Conservation (phyloP, 2,329 filamentous ascomycete genomes). For the Cladophialophora bantiana region DNA sequence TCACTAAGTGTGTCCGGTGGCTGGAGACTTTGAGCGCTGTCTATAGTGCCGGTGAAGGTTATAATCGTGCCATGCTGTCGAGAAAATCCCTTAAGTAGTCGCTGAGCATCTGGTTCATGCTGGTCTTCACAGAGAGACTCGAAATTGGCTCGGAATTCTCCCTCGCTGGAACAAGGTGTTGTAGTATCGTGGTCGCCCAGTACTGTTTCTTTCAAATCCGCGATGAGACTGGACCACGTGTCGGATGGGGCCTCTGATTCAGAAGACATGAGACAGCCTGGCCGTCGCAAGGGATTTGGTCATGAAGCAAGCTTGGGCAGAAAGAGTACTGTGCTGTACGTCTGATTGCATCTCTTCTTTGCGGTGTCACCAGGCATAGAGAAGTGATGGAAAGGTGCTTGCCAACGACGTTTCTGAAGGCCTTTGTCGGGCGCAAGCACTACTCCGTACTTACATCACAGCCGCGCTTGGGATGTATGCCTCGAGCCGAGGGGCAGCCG, state of each 20-base stretch:
- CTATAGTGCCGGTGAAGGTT: slow-evolving; percentile 1
- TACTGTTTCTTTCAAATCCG: slow-evolving; percentile 9
- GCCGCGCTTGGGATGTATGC: slow-evolving; percentile 8
- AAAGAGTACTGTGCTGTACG: not conserved
- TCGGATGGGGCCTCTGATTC: slow-evolving; percentile 8
- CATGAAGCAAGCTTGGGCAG: slow-evolving; percentile 13
- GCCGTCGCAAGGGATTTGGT: slow-evolving; percentile 12
- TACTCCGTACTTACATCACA: slow-evolving; percentile 7
- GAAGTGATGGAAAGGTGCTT: not conserved
- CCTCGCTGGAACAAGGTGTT: slow-evolving; percentile 1
- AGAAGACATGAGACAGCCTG: slow-evolving; percentile 12
- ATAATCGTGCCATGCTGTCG: slow-evolving; percentile 9
- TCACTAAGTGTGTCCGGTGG: slow-evolving; percentile 7
- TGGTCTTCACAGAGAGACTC: slow-evolving; percentile 1
- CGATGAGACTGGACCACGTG: slow-evolving; percentile 11
- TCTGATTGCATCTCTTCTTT: slow-evolving; percentile 11
- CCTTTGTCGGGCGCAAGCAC: slow-evolving; percentile 3
- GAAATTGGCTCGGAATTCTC: not conserved
- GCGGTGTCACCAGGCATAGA: not conserved
- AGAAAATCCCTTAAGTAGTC: not conserved
- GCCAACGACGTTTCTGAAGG: not conserved
- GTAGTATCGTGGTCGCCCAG: not conserved
- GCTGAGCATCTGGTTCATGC: slow-evolving; percentile 4
- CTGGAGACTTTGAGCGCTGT: slow-evolving; percentile 6
- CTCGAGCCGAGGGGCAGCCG: slow-evolving; percentile 9